Evolutionary conservation across 2,329 filamentous ascomycete species (phyloP), one percentile per base, ranked within the genome.

Genomic region (Nannizzia gypsea): DNA sequence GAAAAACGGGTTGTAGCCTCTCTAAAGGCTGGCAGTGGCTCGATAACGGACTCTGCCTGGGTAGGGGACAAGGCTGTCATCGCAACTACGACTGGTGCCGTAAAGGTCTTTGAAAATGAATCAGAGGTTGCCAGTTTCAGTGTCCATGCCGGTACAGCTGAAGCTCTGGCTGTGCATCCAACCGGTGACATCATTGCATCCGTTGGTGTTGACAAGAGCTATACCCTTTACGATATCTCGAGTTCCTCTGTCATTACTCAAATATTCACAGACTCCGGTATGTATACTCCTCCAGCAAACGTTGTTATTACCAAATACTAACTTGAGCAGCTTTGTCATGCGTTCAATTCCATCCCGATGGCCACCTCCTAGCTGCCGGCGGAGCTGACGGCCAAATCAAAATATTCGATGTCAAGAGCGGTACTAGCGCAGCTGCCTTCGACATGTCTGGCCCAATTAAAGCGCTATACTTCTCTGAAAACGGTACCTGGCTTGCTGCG

Each of bases 401-500:
- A 72, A 82, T 99, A 58, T 97, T 88, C 75, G 88, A 96, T 73
- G 86, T 90, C 66, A 91, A 88, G 73, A 88, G 83, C 0, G 87
- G 90, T 40, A 82, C 86, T 62, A 81, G 84, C 65, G 89, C 89
- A 28, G 89, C 89, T 28, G 84, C 83, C 59, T 96, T 95, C 72
- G 77, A 79, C 6, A 73, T 78, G 62, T 70, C 73, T 24, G 83
- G 84, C 0, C 84, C 90, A 0, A 81, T 96, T 2, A 83, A 88
- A 67, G 83, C 84, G 9, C 76, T 99, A 44, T 80, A 82, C 61
- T 99, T 99, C 75, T 96, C 91, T 0, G 93, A 99, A 73, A 99
- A 99, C 67, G 93, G 93, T 24, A 96, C 89, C 67, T 97, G 91
- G 89, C 85, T 99, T 64, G 92, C 92, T 1, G 88, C 90, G 3